Evolutionary conservation across 345 rosid species (phyloP), one percentile per base, ranked within the genome.

Genomic region (Sonneratia caseolaris): DNA sequence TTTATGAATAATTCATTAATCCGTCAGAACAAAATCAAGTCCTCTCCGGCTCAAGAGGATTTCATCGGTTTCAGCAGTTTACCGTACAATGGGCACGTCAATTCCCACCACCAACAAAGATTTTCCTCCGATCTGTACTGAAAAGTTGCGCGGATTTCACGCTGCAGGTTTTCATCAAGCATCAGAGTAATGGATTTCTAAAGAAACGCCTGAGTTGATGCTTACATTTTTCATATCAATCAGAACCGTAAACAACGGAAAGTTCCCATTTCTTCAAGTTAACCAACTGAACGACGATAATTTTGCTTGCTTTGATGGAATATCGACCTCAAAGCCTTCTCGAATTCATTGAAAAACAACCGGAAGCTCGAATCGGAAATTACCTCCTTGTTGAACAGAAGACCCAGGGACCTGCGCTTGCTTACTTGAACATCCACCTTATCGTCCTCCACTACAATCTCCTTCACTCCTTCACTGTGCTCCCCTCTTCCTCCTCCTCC

Each of bases 371-470:
- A 68, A 68, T 11, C 19, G 37, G 56, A 43, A 16, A n/a, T 68
- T 68, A 68, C 70, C 70, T 68, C 75, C 69, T 64, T 45, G n/a
- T 72, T 40, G 64, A 65, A 53, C 48, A 72, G 32, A 32, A 43
- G 42, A 7, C 70, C 48, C 37, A 72, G 42, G 43, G 75, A 72
- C n/a, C 43, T 42, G 69, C 69, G 75, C 51, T 12, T 71, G 68
- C 27, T 67, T 21, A n/a, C 48, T 27, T 27, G 55, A 15, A 12
- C 70, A 9, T 68, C 70, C 55, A 9, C 70, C 70, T 42, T 45
- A 22, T 62, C 37, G 43, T 43, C 65, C 45, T 64, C 66, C 59
- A 42, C 10, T 0, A 42, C 45, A 9, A 42, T 42, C 45, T 42
- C 10, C 45, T 42, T 42, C 45, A 14, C 68, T 35, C 68, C 68